phyloP scores from a whole-genome alignment of 371 early-diverging fungal genomes.

The Dichotomocladium elegans region DNA sequence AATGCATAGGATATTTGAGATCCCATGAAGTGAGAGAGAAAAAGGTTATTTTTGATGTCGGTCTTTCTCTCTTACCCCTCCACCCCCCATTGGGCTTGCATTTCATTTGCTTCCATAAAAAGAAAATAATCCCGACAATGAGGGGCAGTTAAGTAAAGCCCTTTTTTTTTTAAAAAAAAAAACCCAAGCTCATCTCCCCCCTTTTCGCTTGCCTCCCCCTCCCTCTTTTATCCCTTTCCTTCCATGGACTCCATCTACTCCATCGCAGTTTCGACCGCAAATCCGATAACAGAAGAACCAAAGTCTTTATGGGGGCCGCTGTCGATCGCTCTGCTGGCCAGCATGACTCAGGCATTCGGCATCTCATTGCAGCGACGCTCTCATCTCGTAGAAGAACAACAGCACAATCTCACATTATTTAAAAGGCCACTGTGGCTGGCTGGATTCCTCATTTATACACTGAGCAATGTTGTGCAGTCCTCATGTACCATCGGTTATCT shows the following conservation, averaged over 20 bases:
- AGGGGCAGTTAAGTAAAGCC: too few relatives aligned
- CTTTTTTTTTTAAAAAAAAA: too few relatives aligned
- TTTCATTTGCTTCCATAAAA: too few relatives aligned
- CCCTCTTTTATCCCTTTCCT: not conserved
- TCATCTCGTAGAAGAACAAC: constrained; percentile 42
- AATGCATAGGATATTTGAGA: too few relatives aligned
- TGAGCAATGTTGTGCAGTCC: constrained; percentile 69
- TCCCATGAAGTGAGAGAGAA: too few relatives aligned
- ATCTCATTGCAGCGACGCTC: constrained; percentile 69
- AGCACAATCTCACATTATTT: constrained; percentile 34
- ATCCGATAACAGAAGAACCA: not conserved
- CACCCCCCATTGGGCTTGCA: too few relatives aligned
- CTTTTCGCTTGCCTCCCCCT: too few relatives aligned
- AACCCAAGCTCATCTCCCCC: too few relatives aligned
- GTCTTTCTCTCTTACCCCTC: too few relatives aligned
- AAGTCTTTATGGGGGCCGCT: constrained; percentile 30
- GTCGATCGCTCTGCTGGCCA: constrained; percentile 36
- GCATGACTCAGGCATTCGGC: constrained; percentile 66
- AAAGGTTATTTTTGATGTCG: too few relatives aligned
- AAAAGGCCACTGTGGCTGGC: constrained; percentile 39
- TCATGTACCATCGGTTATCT: constrained; percentile 74
- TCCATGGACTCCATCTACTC: not conserved
- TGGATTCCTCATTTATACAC: constrained; percentile 67
- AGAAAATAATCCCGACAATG: too few relatives aligned
- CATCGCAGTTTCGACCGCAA: not conserved